Base-by-base conservation (phyloP, 2,329 filamentous ascomycete genomes). In the Claviceps cyperi region DNA sequence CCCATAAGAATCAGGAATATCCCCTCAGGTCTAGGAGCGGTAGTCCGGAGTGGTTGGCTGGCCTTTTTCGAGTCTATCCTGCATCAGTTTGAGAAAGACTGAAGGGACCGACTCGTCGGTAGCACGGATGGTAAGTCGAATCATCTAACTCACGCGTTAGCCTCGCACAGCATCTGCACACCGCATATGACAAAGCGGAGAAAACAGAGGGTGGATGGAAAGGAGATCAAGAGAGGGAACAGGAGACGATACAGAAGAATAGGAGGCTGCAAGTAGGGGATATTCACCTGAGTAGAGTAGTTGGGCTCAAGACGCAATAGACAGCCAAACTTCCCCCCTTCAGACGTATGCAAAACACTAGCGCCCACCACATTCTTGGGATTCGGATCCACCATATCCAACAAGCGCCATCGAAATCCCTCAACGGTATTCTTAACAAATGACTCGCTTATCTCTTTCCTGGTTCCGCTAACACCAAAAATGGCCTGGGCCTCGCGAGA, bases 281-380 rank as follows among this genome's bases (percentile, higher is more conserved):
- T 43, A 69, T 83, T 71, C 76, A 96, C 92, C 80, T 88, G 86
- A 55, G 84, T 91, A 56, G 79, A 77, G 62, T 90, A 91, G 69
- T 98, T 98, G 53, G 92, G 92, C 74, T 98, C 92, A 69, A 98
- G 69, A 62, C 92, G 78, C 73, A 98, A 70, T 63, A 98, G 71
- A 70, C 92, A 97, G 35, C 92, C 92, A 69, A 89, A 94, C 71
- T 97, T 97, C 54, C 92, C 90, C 11, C 80, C 83, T 57, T 86
- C 81, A 49, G 76, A 83, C 48, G 82, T 94, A 71, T 87, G 91
- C 67, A 86, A 69, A 59, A 90, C 92, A 65, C 85, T 89, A 0
- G 87, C 87, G 15, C 91, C 92, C 14, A 98, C 92, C 60, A 96
- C 81, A 59, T 98, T 98, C 74, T 87, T 94, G 41, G 77, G 72